Conservation (phyloP, 139 green algal species). For the Auxenochlorella pyrenoidosa region DNA sequence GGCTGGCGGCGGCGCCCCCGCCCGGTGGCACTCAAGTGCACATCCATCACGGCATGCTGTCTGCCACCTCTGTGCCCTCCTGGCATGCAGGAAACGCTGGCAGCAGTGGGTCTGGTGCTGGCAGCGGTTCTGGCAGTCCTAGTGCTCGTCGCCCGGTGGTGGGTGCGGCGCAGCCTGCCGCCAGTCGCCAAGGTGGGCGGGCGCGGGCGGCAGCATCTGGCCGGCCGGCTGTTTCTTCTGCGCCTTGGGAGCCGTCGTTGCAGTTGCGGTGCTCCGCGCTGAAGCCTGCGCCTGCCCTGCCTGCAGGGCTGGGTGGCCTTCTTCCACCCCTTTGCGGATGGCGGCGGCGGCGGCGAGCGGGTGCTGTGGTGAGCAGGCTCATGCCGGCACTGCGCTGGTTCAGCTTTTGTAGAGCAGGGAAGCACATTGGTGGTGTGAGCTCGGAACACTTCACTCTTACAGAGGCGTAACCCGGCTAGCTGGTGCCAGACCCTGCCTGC, state of each 20-base stretch:
- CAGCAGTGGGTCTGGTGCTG: neutral
- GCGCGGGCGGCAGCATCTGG: neutral
- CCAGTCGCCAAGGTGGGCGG: neutral
- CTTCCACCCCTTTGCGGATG: conserved; percentile 94
- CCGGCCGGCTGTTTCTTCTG: neutral
- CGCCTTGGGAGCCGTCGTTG: neutral
- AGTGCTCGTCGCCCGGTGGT: neutral
- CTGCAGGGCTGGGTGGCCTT: conserved; percentile 86
- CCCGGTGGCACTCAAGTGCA: neutral
- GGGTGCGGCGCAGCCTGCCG: conserved; percentile 17
- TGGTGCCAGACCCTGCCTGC: too few species aligned
- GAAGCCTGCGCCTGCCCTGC: too few species aligned
- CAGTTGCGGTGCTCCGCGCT: too few species aligned
- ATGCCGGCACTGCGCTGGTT: neutral
- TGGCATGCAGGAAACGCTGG: neutral
- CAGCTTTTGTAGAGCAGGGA: neutral
- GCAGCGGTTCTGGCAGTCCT: neutral
- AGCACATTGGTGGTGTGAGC: neutral
- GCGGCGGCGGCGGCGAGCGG: conserved; percentile 93
- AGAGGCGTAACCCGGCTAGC: too few species aligned
- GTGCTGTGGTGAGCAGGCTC: conserved; percentile 87
- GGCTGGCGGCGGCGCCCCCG: neutral
- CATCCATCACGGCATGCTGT: too few species aligned
- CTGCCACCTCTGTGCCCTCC: neutral
- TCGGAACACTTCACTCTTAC: too few species aligned